These are phyloP conservation scores for Penicillium macrosclerotiorum DNA, from an alignment of 495 filamentous ascomycete species.

Conservation along the genomic window DNA sequence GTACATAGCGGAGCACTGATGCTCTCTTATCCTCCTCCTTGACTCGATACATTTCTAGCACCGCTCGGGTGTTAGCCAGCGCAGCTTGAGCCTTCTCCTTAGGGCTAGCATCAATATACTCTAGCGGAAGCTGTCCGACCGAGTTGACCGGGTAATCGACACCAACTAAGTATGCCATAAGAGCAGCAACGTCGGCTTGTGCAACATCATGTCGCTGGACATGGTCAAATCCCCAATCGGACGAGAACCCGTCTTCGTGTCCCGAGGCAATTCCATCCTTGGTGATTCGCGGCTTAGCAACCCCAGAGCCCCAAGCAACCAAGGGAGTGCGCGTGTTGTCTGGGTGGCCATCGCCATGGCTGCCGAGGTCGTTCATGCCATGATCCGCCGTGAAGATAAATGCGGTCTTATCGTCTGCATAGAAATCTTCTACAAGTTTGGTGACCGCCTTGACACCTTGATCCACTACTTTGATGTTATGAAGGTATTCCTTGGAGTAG, in stretches of 20 bases:
- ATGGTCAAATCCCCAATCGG: constrained; percentile 80
- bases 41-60: constrained; percentile 94
- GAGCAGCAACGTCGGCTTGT: constrained; percentile 91
- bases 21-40: constrained; percentile 85
- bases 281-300: constrained; percentile 68
- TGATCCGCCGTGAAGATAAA: constrained; percentile 98
- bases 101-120: constrained; percentile 69
- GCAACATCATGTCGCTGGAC: constrained; percentile 85
- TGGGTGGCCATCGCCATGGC: constrained; percentile 95
- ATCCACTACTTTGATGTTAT: constrained; percentile 94
- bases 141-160: constrained; percentile 94
- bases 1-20: constrained; percentile 71
- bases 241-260: constrained; percentile 89
- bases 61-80: constrained; percentile 80
- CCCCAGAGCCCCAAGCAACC: constrained; percentile 91
- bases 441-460: constrained; percentile 80
- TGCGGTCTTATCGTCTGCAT: constrained; percentile 85
- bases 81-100: constrained; percentile 81
- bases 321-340: constrained; percentile 96
- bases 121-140: constrained; percentile 86
- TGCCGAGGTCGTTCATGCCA: constrained; percentile 98
- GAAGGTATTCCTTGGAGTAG: constrained; percentile 92
- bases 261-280: constrained; percentile 59
- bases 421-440: constrained; percentile 82
- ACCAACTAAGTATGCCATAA: constrained; percentile 96